A percentile compares a stretch with the other conserved stretches of the same genome.
Conservation (phyloP, 768 basidiomycete species). For the Boletus subcaerulescens region DNA sequence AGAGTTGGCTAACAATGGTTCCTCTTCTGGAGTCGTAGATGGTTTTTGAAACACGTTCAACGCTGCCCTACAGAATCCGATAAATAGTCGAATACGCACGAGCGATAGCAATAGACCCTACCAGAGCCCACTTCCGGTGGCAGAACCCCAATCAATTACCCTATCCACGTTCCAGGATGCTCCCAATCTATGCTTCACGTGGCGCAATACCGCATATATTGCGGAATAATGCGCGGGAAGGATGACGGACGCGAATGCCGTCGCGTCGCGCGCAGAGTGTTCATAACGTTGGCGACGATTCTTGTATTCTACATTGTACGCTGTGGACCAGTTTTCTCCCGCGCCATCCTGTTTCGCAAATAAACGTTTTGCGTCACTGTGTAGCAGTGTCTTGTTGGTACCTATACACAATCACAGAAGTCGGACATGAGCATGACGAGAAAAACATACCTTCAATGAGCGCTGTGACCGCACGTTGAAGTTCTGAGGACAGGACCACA, state of each 20-base stretch:
- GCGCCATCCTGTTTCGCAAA: conserved; percentile 42
- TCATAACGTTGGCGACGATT: conserved; percentile 54
- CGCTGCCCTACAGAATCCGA: conserved; percentile 52
- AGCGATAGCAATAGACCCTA: conserved; percentile 31
- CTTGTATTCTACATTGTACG: conserved; percentile 58
- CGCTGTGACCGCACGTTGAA: conserved; percentile 60
- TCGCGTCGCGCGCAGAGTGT: conserved; percentile 68
- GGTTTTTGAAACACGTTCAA: conserved; percentile 58
- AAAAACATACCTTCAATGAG: conserved; percentile 60
- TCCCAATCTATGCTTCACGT: conserved; percentile 63
- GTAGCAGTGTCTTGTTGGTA: conserved; percentile 61
- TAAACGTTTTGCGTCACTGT: conserved; percentile 68
- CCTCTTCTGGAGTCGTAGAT: conserved; percentile 26
- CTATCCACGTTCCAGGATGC: conserved; percentile 54
- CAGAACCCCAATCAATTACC: conserved; percentile 84
- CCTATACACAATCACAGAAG: conserved; percentile 37
- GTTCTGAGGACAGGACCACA: conserved; percentile 68
- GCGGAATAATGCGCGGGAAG: conserved; percentile 85
- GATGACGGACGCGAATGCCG: conserved; percentile 83
- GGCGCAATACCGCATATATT: conserved; percentile 69
- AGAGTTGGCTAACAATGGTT: conserved; percentile 43
- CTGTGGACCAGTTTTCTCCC: conserved; percentile 48
- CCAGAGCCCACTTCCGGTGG: conserved; percentile 83
- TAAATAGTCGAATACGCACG: conserved; percentile 5
- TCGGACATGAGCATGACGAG: conserved; percentile 2